Evolutionary conservation across 2,329 filamentous ascomycete genomes (phyloP).

Genomic region (Cladophialophora exuberans): DNA sequence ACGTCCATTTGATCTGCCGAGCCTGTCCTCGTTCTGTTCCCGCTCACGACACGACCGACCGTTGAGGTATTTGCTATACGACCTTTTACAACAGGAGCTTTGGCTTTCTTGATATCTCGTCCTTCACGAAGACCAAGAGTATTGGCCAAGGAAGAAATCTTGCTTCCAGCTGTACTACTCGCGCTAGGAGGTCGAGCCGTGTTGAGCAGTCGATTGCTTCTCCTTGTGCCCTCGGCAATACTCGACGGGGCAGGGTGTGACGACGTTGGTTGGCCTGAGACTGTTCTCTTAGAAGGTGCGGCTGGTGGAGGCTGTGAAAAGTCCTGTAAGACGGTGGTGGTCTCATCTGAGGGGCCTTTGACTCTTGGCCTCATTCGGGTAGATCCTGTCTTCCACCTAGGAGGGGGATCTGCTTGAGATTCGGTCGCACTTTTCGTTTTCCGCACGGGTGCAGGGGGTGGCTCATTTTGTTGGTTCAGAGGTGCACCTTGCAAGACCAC

Average conservation of each 20-base stretch:
- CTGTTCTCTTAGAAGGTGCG: conserved; percentile 70
- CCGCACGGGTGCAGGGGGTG: conserved; percentile 48
- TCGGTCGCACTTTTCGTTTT: conserved; percentile 60
- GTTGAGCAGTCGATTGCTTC: conserved; percentile 74
- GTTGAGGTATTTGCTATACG: conserved; percentile 68
- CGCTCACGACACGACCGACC: conserved; percentile 85
- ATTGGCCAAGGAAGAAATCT: conserved; percentile 62
- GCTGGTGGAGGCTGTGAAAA: conserved; percentile 47
- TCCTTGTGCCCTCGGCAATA: conserved; percentile 59
- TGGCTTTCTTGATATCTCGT: conserved; percentile 82
- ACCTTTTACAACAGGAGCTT: conserved; percentile 71
- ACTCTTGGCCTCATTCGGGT: conserved; percentile 47
- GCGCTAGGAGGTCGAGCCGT: conserved; percentile 65
- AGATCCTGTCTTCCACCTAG: conserved; percentile 64
- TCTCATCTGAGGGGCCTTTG: conserved; percentile 46
- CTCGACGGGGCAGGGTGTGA: conserved; percentile 54
- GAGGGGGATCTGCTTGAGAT: conserved; percentile 60
- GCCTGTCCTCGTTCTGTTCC: conserved; percentile 77
- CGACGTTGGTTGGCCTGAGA: conserved; percentile 76
- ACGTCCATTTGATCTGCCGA: conserved; percentile 64
- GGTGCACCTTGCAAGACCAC: conserved; percentile 28
- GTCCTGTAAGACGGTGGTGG: conserved; percentile 34
- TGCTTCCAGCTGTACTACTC: conserved; percentile 45
- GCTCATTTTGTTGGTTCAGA: conserved; percentile 40
- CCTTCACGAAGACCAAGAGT: conserved; percentile 63